Base-by-base conservation (phyloP, 225 moss, liverwort and hornwort species). In the Anthoceros angustus region DNA sequence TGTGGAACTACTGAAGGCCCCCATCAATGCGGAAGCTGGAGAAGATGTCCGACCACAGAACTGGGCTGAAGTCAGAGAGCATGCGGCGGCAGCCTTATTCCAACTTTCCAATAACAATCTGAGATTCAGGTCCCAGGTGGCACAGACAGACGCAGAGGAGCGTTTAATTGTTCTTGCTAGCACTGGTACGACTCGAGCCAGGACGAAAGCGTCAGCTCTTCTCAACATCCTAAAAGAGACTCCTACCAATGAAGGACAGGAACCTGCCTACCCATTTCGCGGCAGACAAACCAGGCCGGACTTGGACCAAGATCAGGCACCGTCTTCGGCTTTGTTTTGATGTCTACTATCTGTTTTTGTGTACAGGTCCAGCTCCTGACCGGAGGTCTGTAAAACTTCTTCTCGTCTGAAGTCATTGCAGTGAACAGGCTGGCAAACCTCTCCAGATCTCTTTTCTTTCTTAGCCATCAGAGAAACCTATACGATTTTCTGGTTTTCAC, bases 61-160 rank as follows among this genome's bases (percentile, higher is more conserved):
- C 26, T 84, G 86, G 94, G 73, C 68, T 18, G 79, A 88, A 42
- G 87, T 91, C 15, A 79, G 80, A 68, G 95, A 98, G 72, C 82
- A 98, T 69, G 85, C 91, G 12, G 88, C 85, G 55, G 91, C 95
- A 45, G 77, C 88, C 5, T 85, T 98, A 6, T 72, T 92, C 55
- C 88, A 79, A 70, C 78, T 98, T 18, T 77, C 91, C 20, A 79
- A 85, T 61, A 86, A 94, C 25, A 91, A 87, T 64, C 63, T 83
- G 68, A 85, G 95, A n/a, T 88, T 91, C 75, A 86, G 84, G 74
- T 70, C 80, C 5, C 88, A 88, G 74, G 95, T 88, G 50, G 40
- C 84, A 55, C 88, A 87, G 77, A 80, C 83, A 7, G 86, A 88
- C 62, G 88, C 88, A 10, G 18, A 88, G 63, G 85, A 77, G 40